These are phyloP conservation scores for Cubamyces lactineus DNA, from an alignment of 768 basidiomycete genomes.

Conservation along the genomic window DNA sequence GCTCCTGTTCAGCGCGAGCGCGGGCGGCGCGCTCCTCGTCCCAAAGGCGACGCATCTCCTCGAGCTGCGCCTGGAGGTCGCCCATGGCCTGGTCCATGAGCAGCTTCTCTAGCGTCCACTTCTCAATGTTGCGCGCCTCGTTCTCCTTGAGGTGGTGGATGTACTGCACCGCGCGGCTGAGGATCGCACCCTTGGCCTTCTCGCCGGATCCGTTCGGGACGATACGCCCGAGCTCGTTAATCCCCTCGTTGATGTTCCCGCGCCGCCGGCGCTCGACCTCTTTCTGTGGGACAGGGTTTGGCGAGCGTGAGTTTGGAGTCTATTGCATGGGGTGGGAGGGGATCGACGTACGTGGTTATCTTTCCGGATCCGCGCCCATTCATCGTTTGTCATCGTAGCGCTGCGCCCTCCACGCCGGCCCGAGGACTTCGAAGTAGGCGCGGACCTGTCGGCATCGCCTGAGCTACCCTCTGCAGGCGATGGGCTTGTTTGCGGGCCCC, in stretches of 20 bases:
- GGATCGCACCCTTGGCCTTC: slow-evolving; percentile 88
- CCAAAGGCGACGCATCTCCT: slow-evolving; percentile 80
- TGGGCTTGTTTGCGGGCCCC: slow-evolving; percentile 12
- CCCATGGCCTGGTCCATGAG: slow-evolving; percentile 94
- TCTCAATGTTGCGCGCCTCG: slow-evolving; percentile 88
- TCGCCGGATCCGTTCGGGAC: slow-evolving; percentile 88
- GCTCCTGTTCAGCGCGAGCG: slow-evolving; percentile 64
- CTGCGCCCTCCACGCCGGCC: slow-evolving; percentile 32
- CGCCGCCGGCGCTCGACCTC: slow-evolving; percentile 95
- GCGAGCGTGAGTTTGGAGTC: not conserved
- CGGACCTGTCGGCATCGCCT: slow-evolving; percentile 17
- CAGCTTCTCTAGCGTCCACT: slow-evolving; percentile 92
- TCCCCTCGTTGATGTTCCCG: slow-evolving; percentile 96
- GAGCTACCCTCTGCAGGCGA: slow-evolving; percentile 15
- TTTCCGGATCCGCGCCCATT: slow-evolving; percentile 46
- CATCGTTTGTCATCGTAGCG: slow-evolving; percentile 40
- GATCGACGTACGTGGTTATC: slow-evolving; percentile 47
- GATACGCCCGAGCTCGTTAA: slow-evolving; percentile 87
- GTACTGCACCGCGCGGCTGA: slow-evolving; percentile 87
- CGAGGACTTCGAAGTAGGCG: slow-evolving; percentile 13
- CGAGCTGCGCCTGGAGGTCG: slow-evolving; percentile 80
- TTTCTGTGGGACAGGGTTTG: slow-evolving; percentile 62
- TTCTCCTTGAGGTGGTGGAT: slow-evolving; percentile 91
- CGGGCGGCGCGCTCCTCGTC: slow-evolving; percentile 72
- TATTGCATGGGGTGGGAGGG: not conserved